Base-by-base conservation (phyloP, 805 yeast species). In the Wickerhamiella azyma region DNA sequence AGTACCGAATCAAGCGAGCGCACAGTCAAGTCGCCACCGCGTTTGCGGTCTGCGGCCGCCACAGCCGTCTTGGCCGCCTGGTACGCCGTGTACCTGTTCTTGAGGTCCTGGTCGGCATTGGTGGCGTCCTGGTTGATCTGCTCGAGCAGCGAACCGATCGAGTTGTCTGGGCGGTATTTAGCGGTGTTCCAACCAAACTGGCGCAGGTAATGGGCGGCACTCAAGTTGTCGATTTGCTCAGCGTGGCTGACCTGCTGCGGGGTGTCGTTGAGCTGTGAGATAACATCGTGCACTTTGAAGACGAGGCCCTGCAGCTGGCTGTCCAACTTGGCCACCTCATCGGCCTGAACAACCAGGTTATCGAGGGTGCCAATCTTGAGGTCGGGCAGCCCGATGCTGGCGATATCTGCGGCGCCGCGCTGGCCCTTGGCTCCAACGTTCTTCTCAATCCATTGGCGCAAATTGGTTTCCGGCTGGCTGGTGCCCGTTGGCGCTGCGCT, bases 341-440 rank as follows among this genome's bases (percentile, higher is more conserved):
- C 98, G 61, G 88, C 77, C 64, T 88, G 88, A 55, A 81, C 78
- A 46, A 92, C 94, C 50, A 92, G 72, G 26, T 86, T 80, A 64
- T 92, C 99, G 59, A 92, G 73, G 10, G 97, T 88, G 26, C 96
- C 96, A 52, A 92, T 85, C 63, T 92, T 89, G 65, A 92, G 89
- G 51, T 72, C 77, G 7, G 97, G 97, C 43, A 86, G 69, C 30
- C 69, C 67, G 48, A 82, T 74, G 47, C 71, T 66, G 45, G 70
- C 62, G 29, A 84, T 68, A 41, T 75, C 77, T 14, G 37, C 21
- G 21, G 37, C 24, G 3, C 26, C 29, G 26, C 38, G 14, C 13
- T 26, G 19, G 33, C 30, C 30, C 53, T 68, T 71, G 37, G 56
- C 53, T 16, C 56, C 57, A 30, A 60, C 38, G 28, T 59, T 51